Evolutionary conservation across 768 basidiomycete species (phyloP), one percentile per base, ranked within the genome.

Genomic region (Exidia glandulosa): DNA sequence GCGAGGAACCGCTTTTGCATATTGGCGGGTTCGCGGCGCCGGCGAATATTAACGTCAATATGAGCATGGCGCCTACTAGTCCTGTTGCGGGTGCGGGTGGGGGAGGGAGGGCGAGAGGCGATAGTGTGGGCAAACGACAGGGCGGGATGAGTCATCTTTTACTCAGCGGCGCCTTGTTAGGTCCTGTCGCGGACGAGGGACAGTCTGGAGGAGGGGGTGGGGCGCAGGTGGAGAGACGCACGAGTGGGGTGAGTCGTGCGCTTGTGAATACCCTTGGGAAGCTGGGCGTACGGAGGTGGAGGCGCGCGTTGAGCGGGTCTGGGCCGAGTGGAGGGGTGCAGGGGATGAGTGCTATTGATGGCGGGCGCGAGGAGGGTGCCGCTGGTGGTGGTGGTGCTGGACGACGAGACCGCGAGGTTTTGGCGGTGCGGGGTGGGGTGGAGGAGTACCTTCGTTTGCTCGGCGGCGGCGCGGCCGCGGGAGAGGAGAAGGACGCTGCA

Each of bases 231-330:
- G 25, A 54, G 30, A 5, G 50, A 4, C 25, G 50, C 14, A 54
- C 27, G 27, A 83, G 77, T 65, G 76, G 84, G 0, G 74, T 93
- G 16, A 89, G 88, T 0, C 80, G 89, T 1, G 88, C 81, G 12
- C 81, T 94, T 54, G 85, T 88, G 58, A 87, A 84, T 71, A 91
- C 91, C 2, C 84, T 93, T 31, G 89, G 91, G 3, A 80, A 87
- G 4, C 73, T 94, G 19, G 91, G n/a, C n/a, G n/a, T n/a, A n/a
- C n/a, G 91, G 1, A 76, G 87, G 10, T 88, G 91, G 88, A 88
- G 80, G 66, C 83, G 91, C 5, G 89, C 88, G 31, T 70, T 93
- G 57, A 64, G 65, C 33, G 61, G 61, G 25, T 59, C 62, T n/a
- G n/a, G n/a, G n/a, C n/a, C n/a, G n/a, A n/a, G n/a, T n/a, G n/a